Percentiles rank a stretch among this genome's conserved stretches.
phyloP scores from a whole-genome alignment of 345 rosid species.

The Acer negundo region DNA sequence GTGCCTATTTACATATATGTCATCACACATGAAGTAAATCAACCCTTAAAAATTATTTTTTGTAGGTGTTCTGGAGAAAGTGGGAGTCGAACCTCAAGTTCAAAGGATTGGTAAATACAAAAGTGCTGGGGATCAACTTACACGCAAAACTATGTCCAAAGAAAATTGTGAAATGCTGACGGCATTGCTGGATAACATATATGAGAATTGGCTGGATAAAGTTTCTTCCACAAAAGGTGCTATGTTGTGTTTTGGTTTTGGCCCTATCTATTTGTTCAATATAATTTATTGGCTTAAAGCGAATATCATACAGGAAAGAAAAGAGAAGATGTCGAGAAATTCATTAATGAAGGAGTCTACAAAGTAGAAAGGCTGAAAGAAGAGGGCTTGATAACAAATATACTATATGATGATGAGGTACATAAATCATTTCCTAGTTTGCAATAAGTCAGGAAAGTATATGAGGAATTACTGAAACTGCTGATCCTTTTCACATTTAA shows the following conservation, averaged over 20 bases:
- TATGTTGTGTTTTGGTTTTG: slow-evolving; percentile 24
- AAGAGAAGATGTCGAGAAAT: slow-evolving; percentile 76
- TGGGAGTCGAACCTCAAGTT: slow-evolving; percentile 89
- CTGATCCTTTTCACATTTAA: background rate
- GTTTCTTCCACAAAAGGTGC: slow-evolving; percentile 81
- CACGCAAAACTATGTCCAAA: slow-evolving; percentile 78
- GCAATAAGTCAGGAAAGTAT: background rate
- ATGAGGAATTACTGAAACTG: slow-evolving; percentile 1
- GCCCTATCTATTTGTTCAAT: slow-evolving; percentile 22
- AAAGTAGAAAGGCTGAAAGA: slow-evolving; percentile 83
- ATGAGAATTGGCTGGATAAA: slow-evolving; percentile 86
- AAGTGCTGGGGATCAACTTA: slow-evolving; percentile 94
- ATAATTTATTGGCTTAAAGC: slow-evolving; percentile 29
- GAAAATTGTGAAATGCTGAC: slow-evolving; percentile 97
- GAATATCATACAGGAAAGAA: slow-evolving; percentile 64
- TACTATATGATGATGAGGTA: slow-evolving; percentile 93
- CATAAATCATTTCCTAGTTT: background rate
- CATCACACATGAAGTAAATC: background rate
- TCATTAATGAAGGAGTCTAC: slow-evolving; percentile 87
- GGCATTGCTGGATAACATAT: slow-evolving; percentile 84
- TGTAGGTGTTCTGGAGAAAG: slow-evolving; percentile 85
- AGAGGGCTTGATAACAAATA: slow-evolving; percentile 80
- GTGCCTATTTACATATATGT: background rate
- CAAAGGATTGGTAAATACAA: slow-evolving; percentile 94
- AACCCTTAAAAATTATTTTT: slow-evolving; percentile 9